Base-by-base conservation (phyloP, 495 filamentous ascomycete genomes). In the Aspergillus bridgeri region DNA sequence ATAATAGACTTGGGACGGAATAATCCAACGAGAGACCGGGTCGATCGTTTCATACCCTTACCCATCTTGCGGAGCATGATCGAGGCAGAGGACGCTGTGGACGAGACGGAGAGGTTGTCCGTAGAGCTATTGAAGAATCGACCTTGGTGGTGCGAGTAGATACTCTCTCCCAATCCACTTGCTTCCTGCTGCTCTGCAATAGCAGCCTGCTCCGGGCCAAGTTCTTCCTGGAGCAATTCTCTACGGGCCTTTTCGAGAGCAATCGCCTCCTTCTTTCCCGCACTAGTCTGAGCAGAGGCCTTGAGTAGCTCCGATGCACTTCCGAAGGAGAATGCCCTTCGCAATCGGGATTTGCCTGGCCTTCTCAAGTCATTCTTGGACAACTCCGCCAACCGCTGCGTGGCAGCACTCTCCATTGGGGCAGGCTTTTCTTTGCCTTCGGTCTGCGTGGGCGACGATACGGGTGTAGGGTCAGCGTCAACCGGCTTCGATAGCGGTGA, bases 61-160 rank as follows among this genome's bases (percentile, higher is more conserved):
- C 94, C 95, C 95, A 99, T 98, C 79, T 99, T 99, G 25, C 94
- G 86, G 66, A 99, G 92, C 94, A 99, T 99, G 60, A 99, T 88
- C 38, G 95, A 98, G 22, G 94, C 94, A 20, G 94, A 99, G 6
- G 95, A 98, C 25, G 94, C 94, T 18, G 94, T 98, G 13, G 95
- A 98, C 5, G 93, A 97, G 54, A 99, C 91, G 3, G 95, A 98
- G 17, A 99, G 70, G 59, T 98, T 96, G 75, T 99, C 94, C 7
- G 92, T 98, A 25, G 94, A 98, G 22, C 91, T 89, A 21, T 86
- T 81, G 70, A 97, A 97, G 58, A 93, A 83, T 59, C 87, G 85
- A 18, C 87, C 87, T 60, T 94, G 91, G 24, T 92, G 91, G 52
- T 70, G 67, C 43, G 85, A 86, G 72, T 99, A 99, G 63, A 99